phyloP scores from a whole-genome alignment of 495 filamentous ascomycete genomes.

The Trichocladium antarcticum region DNA sequence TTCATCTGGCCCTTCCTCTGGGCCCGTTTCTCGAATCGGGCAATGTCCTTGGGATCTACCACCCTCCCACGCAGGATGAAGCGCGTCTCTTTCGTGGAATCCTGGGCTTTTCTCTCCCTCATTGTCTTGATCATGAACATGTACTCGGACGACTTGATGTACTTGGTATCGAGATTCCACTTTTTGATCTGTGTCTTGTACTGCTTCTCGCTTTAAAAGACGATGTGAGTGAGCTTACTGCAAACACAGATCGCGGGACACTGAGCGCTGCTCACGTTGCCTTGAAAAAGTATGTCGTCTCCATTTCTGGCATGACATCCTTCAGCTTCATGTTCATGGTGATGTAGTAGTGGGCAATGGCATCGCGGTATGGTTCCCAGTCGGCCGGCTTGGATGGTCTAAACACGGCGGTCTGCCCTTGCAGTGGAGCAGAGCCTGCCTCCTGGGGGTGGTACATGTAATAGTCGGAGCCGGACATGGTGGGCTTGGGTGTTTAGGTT shows the following conservation, averaged over 20 bases:
- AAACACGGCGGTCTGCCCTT: constrained; percentile 11
- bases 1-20: constrained; percentile 23
- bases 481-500: not conserved
- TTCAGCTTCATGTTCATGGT: constrained; percentile 30
- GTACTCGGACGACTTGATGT: constrained; percentile 30
- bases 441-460: constrained; percentile 1
- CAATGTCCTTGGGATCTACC: constrained; percentile 28
- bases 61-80: constrained; percentile 24
- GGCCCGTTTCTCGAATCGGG: constrained; percentile 28
- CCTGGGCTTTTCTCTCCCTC: constrained; percentile 16
- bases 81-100: constrained; percentile 23
- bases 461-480: constrained; percentile 11
- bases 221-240: too few relatives aligned
- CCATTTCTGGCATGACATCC: constrained; percentile 28
- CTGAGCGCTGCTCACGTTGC: constrained; percentile 25
- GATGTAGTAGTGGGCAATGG: constrained; percentile 26
- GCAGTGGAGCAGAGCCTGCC: not conserved
- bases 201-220: constrained; percentile 30
- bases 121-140: constrained; percentile 30
- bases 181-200: constrained; percentile 33
- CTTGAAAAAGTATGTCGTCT: constrained; percentile 23
- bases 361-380: constrained; percentile 29
- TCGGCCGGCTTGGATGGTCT: constrained; percentile 27
- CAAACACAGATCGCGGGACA: too few relatives aligned
- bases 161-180: constrained; percentile 33